Evolutionary conservation across 805 yeast species (phyloP).

Genomic region (Zygotorulaspora danielsina): DNA sequence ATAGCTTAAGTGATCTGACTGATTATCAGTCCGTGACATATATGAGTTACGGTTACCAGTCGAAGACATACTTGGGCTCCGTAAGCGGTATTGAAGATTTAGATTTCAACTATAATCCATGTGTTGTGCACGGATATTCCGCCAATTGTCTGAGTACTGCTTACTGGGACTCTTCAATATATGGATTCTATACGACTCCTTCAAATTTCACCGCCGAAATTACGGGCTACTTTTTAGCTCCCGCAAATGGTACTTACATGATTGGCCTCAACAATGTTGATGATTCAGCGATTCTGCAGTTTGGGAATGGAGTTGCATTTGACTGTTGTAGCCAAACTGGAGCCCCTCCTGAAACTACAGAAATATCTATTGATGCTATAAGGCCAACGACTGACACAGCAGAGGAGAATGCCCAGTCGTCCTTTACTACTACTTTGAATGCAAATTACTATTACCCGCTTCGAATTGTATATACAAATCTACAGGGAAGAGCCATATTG

Average conservation of each 20-base stretch:
- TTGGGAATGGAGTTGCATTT: conserved; percentile 35
- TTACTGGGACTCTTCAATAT: conserved; percentile 6
- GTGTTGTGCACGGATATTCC: neutral
- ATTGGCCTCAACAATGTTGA: conserved; percentile 28
- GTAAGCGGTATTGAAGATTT: conserved; percentile 2
- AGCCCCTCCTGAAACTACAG: conserved; percentile 1
- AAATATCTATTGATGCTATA: conserved; percentile 10
- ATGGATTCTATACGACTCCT: conserved; percentile 16
- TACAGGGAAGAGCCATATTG: conserved; percentile 6
- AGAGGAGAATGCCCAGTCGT: conserved; percentile 3
- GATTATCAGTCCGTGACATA: conserved; percentile 1
- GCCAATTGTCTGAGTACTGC: neutral
- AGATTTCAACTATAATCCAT: neutral
- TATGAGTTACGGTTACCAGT: conserved; percentile 5
- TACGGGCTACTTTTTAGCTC: conserved; percentile 32
- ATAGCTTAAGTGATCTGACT: conserved; percentile 1
- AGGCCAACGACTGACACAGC: conserved; percentile 6
- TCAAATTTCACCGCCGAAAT: conserved; percentile 27
- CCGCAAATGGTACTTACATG: conserved; percentile 31
- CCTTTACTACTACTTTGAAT: conserved; percentile 4
- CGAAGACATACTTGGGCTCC: conserved; percentile 1
- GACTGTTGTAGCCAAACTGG: conserved; percentile 31
- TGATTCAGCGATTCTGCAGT: conserved; percentile 32
- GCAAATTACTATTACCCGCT: conserved; percentile 21
- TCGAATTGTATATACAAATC: conserved; percentile 18